Evolutionary conservation across 2,329 filamentous ascomycete genomes (phyloP), one percentile per base, ranked within the genome.

Genomic region (Aspergillus eucalypticola): DNA sequence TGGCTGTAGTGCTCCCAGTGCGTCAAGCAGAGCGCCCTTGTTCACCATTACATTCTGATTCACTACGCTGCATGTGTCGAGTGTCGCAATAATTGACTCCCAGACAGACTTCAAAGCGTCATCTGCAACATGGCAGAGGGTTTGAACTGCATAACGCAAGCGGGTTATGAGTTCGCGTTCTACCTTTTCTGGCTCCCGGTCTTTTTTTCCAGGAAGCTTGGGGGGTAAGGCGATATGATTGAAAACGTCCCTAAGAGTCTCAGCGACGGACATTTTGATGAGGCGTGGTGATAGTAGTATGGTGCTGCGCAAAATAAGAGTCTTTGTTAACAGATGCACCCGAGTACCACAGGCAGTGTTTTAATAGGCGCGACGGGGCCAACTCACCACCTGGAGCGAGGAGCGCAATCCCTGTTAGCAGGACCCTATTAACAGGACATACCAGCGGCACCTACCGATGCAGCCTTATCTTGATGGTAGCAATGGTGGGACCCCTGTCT

Each of bases 161-260:
- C 73, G 73, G 2, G 58, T 59, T 0, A 73, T 60, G 10, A 80
- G 61, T 3, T 69, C 71, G 3, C 46, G 54, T 48, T 61, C 52
- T 15, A 65, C 55, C 2, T 76, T 69, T 21, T 64, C 53, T 0
- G 73, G 60, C 8, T 74, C 68, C 1, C 15, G 55, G 27, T 79
- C 76, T 25, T 72, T 69, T 23, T 59, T 64, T 3, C 73, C 73
- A 5, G 78, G 77, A 2, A 79, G 67, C 8, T 75, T 62, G 8
- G 76, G 74, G 2, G 78, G 78, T 1, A 80, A 64, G 0, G 71
- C 71, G 15, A 77, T 60, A 44, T 80, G 78, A 35, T 76, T 69
- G 60, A 76, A 68, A 19, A 68, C 62, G 51, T 54, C 51, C 7
- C 2, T 3, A 32, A 27, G 21, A 27, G 7, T 42, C n/a, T 15